Conservation (phyloP, 2,329 filamentous ascomycete genomes). For the Alternaria ventricosa region DNA sequence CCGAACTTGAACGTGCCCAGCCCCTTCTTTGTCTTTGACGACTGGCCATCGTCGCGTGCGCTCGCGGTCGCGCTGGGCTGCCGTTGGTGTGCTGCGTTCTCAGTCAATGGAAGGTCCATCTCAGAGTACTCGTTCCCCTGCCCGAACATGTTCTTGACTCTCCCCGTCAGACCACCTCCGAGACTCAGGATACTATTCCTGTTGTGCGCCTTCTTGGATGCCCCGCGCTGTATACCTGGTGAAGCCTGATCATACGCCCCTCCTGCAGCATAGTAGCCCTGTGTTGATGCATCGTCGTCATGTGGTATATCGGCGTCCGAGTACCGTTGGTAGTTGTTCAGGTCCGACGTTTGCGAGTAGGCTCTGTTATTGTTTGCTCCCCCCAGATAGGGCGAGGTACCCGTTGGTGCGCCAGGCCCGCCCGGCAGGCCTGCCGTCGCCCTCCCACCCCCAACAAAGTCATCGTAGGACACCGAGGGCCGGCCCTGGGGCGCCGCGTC, state of each 20-base stretch:
- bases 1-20: slow-evolving; percentile 85
- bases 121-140: slow-evolving; percentile 90
- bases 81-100: slow-evolving; percentile 64
- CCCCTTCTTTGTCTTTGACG: slow-evolving; percentile 49
- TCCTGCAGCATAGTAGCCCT: slow-evolving; percentile 77
- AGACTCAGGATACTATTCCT: slow-evolving; percentile 88
- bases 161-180: slow-evolving; percentile 85
- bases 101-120: slow-evolving; percentile 96
- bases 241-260: slow-evolving; percentile 64
- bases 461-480: slow-evolving; percentile 91
- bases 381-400: slow-evolving; percentile 43
- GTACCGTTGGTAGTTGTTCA: slow-evolving; percentile 90
- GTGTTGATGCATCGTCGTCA: slow-evolving; percentile 76
- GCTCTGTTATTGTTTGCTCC: slow-evolving; percentile 47
- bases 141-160: slow-evolving; percentile 87
- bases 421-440: slow-evolving; percentile 53
- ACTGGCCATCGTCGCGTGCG: slow-evolving; percentile 45
- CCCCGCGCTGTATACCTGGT: slow-evolving; percentile 54
- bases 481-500: slow-evolving; percentile 70
- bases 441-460: slow-evolving; percentile 78
- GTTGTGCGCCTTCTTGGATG: slow-evolving; percentile 67
- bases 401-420: slow-evolving; percentile 50
- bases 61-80: slow-evolving; percentile 50
- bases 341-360: slow-evolving; percentile 78
- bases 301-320: slow-evolving; percentile 84